Conservation (phyloP, 805 yeast genomes). For the Jamesozyma rosinii region DNA sequence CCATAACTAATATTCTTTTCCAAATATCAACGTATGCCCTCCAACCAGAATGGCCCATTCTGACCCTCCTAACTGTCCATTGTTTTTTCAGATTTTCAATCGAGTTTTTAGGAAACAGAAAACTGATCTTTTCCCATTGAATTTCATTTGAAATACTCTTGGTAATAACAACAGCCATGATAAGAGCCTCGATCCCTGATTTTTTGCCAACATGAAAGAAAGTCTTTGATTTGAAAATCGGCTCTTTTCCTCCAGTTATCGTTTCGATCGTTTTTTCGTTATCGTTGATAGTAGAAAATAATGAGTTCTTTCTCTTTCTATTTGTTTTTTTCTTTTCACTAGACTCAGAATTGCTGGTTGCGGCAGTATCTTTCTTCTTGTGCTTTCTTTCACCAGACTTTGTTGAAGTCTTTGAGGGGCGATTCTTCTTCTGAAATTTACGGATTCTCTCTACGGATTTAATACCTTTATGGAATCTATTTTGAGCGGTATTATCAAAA, state of each 20-base stretch:
- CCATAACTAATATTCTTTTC: conserved; percentile 53
- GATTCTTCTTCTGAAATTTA: conserved; percentile 18
- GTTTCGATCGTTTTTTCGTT: conserved; percentile 1
- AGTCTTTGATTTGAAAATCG: background rate
- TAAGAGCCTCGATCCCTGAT: conserved; percentile 45
- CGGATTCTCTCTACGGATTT: conserved; percentile 28
- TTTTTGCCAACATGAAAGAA: conserved; percentile 27
- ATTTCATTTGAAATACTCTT: conserved; percentile 54
- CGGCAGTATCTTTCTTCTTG: background rate
- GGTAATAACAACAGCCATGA: conserved; percentile 58
- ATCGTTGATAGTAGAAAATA: conserved; percentile 1
- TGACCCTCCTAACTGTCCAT: conserved; percentile 53
- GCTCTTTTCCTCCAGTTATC: background rate
- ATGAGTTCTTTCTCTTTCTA: conserved; percentile 1
- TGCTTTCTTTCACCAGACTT: background rate
- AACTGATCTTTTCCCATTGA: conserved; percentile 55
- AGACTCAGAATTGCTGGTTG: background rate
- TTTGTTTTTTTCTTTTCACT: background rate
- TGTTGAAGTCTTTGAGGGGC: background rate
- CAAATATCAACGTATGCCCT: conserved; percentile 48
- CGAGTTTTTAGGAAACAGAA: conserved; percentile 35
- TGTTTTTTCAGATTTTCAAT: conserved; percentile 44
- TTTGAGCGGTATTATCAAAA: conserved; percentile 26
- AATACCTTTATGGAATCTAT: conserved; percentile 23
- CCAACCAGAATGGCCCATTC: conserved; percentile 52